Evolutionary conservation across 2,329 filamentous ascomycete species (phyloP).

Genomic region (Fusarium oligoseptatum): DNA sequence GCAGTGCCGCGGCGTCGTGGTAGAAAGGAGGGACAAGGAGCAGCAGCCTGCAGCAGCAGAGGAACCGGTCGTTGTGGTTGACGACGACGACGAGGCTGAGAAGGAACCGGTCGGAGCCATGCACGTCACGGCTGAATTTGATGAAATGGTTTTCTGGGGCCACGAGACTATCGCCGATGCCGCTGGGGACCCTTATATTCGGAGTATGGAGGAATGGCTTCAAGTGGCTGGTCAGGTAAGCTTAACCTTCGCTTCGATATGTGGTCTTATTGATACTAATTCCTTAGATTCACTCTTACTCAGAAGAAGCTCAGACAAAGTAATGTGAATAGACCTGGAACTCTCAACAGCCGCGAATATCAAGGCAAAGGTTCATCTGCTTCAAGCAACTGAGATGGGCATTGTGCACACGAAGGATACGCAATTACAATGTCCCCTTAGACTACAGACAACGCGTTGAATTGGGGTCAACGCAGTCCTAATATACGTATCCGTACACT

Average conservation of each 20-base stretch:
- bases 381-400: not conserved
- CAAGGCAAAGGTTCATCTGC: not conserved
- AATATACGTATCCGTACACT: not conserved
- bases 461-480: not conserved
- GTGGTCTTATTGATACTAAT: constrained; percentile 12
- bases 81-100: constrained; percentile 60
- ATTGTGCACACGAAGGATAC: not conserved
- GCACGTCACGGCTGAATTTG: constrained; percentile 76
- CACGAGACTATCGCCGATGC: constrained; percentile 77
- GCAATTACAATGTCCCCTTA: not conserved
- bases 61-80: constrained; percentile 43
- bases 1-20: constrained; percentile 77
- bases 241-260: not conserved
- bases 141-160: constrained; percentile 84
- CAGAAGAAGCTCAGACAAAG: not conserved
- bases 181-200: constrained; percentile 76
- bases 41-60: constrained; percentile 49
- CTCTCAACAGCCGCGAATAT: not conserved
- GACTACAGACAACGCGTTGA: not conserved
- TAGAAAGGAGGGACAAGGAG: constrained; percentile 56
- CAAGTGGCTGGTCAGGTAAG: constrained; percentile 76
- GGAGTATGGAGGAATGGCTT: constrained; percentile 85
- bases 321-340: not conserved
- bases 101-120: constrained; percentile 63
- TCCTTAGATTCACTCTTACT: constrained; percentile 42